Base-by-base conservation (phyloP, 2,329 filamentous ascomycete species). In the Colletotrichum plurivorum region DNA sequence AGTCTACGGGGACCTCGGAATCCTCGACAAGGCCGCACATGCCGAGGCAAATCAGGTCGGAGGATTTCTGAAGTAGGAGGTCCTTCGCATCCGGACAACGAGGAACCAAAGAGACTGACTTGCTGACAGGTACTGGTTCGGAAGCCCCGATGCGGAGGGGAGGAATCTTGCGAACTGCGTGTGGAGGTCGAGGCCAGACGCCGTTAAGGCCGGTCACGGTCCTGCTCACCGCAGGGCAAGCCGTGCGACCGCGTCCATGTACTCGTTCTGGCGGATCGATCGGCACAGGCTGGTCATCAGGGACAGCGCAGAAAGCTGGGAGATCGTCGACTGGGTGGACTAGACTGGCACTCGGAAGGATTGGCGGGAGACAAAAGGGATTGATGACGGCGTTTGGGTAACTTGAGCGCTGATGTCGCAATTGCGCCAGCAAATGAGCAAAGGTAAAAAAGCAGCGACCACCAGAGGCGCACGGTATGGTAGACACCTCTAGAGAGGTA, bases 101-200 rank as follows among this genome's bases (percentile, higher is more conserved):
- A 49, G 15, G 43, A 27, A n/a, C 12, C 8, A 9, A 36, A 8
- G n/a, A 45, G 15, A 49, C 56, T 71, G 57, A 74, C 72, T 25
- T 76, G 53, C 18, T 52, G 54, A 18, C 72, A 91, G 89, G 79
- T 97, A 98, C 80, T 97, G 95, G 94, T 97, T 97, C 79, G 94
- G 94, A 2, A 85, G 83, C 41, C 91, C 92, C 20, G 90, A 97
- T 81, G 82, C 79, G 51, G 84, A 92, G 59, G 86, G 92, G 71
- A 85, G 89, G 76, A 97, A 97, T 81, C 80, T 98, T 75, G 95
- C 95, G 51, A 97, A 94, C 56, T 94, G 90, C 78, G 78, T 92
- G 69, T 92, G 90, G 90, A 84, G 88, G 71, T 87, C 85, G 39
- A 83, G 84, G 51, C 83, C 87, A 48, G 88, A 92, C 75, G 90